phyloP scores from a whole-genome alignment of 2,329 filamentous ascomycete species.

The Fusarium hainanense region DNA sequence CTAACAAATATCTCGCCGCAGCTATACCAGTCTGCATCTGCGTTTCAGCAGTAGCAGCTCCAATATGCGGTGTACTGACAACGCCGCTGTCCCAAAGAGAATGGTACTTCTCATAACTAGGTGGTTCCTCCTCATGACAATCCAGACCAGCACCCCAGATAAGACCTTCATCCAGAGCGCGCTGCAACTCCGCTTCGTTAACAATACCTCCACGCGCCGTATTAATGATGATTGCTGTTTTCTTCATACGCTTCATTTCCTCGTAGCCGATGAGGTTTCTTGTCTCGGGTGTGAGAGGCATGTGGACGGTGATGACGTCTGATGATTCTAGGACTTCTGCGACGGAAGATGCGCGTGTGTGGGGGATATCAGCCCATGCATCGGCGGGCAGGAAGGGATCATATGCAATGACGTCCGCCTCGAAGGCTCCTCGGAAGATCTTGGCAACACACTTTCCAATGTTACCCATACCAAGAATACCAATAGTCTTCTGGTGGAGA shows the following conservation, averaged over 20 bases:
- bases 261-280: constrained; percentile 47
- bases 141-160: constrained; percentile 56
- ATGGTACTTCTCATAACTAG: constrained; percentile 50
- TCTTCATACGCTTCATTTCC: constrained; percentile 52
- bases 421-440: constrained; percentile 53
- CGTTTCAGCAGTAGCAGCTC: constrained; percentile 55
- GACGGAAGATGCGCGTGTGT: constrained; percentile 45
- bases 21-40: constrained; percentile 48
- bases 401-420: constrained; percentile 50
- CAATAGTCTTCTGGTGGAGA: constrained; percentile 50
- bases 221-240: constrained; percentile 54
- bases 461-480: constrained; percentile 55
- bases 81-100: constrained; percentile 51
- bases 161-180: constrained; percentile 48
- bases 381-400: constrained; percentile 50
- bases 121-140: constrained; percentile 55
- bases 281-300: constrained; percentile 52
- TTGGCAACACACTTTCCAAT: constrained; percentile 52
- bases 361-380: constrained; percentile 50
- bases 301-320: constrained; percentile 53
- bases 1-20: constrained; percentile 40
- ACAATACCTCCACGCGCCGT: constrained; percentile 55
- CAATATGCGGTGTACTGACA: constrained; percentile 59
- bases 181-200: constrained; percentile 50
- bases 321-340: constrained; percentile 49